These are phyloP conservation scores for Leccinum discolor DNA, from an alignment of 1,284 basidiomycete genomes.

Conservation along the genomic window DNA sequence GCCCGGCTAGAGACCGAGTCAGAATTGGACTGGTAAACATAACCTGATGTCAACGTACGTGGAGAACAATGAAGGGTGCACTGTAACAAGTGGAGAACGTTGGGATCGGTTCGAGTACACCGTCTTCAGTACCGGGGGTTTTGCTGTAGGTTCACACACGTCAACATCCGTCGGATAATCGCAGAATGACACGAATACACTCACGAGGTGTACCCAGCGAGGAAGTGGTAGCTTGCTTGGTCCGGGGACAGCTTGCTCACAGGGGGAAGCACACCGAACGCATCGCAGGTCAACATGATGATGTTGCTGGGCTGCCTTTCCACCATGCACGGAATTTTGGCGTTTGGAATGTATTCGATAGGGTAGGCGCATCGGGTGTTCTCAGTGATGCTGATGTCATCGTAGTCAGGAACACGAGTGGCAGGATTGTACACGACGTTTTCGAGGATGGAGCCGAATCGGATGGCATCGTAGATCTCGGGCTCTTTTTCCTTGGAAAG, in stretches of 20 bases:
- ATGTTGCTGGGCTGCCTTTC: slow-evolving; percentile 91
- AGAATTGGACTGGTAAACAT: not conserved
- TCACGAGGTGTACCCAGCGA: slow-evolving; percentile 93
- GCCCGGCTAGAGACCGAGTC: slow-evolving; percentile 58
- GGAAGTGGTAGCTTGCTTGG: slow-evolving; percentile 98
- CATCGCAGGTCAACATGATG: slow-evolving; percentile 98
- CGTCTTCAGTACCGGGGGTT: slow-evolving; percentile 98
- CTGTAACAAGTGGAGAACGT: slow-evolving; percentile 99
- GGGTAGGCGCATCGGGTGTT: slow-evolving; percentile 99
- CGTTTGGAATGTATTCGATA: slow-evolving; percentile 96
- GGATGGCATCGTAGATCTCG: slow-evolving; percentile 96
- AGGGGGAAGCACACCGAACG: slow-evolving; percentile 97
- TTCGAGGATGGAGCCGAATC: slow-evolving; percentile 96
- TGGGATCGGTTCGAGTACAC: slow-evolving; percentile 96
- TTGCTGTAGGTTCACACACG: slow-evolving; percentile 46
- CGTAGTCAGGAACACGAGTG: slow-evolving; percentile 90
- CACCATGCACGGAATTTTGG: slow-evolving; percentile 89
- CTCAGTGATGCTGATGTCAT: slow-evolving; percentile 96
- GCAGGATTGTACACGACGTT: slow-evolving; percentile 98
- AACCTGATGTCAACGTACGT: slow-evolving; percentile 49
- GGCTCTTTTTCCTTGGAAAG: slow-evolving; percentile 97
- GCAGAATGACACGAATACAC: slow-evolving; percentile 24
- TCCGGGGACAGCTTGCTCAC: slow-evolving; percentile 92
- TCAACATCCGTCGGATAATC: not conserved
- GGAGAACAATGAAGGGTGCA: slow-evolving; percentile 98